A percentile compares a stretch with the other conserved stretches of the same genome.
These are phyloP conservation scores for Lasiosphaeriaceae sp. DNA, from an alignment of 495 filamentous ascomycete species.

Conservation along the genomic window DNA sequence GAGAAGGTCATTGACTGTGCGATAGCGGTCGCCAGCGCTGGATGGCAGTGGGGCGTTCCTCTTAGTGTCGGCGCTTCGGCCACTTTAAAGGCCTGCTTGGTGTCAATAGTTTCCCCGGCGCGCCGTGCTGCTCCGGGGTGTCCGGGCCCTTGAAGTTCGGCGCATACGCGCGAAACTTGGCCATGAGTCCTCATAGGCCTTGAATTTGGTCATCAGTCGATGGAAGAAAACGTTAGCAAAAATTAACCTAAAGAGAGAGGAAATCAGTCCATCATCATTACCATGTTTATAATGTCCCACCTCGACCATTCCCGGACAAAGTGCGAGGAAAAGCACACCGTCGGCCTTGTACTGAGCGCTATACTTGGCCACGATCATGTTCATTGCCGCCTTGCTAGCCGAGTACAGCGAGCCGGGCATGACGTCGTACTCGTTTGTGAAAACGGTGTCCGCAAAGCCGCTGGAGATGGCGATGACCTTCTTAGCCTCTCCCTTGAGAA, in stretches of 20 bases:
- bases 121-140: constrained; percentile 33
- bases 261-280: constrained; percentile 19
- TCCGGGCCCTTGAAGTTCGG: constrained; percentile 49
- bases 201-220: constrained; percentile 36
- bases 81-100: background rate
- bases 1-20: background rate
- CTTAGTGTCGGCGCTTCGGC: background rate
- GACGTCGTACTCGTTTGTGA: constrained; percentile 24
- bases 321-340: constrained; percentile 47
- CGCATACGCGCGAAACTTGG: constrained; percentile 39
- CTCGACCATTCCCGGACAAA: constrained; percentile 49
- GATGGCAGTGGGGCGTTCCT: background rate
- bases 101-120: background rate
- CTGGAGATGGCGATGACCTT: constrained; percentile 53
- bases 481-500: constrained; percentile 45
- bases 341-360: constrained; percentile 48
- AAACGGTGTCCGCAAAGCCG: constrained; percentile 41
- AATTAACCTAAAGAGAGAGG: background rate
- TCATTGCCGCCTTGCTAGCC: constrained; percentile 41
- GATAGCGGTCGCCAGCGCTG: background rate
- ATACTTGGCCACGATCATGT: constrained; percentile 45
- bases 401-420: constrained; percentile 23
- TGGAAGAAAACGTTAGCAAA: constrained; percentile 15
- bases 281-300: constrained; percentile 26
- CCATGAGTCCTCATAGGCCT: constrained; percentile 21